Conservation (phyloP, 108 stramenopile genomes). For the Bacterosira constricta region DNA sequence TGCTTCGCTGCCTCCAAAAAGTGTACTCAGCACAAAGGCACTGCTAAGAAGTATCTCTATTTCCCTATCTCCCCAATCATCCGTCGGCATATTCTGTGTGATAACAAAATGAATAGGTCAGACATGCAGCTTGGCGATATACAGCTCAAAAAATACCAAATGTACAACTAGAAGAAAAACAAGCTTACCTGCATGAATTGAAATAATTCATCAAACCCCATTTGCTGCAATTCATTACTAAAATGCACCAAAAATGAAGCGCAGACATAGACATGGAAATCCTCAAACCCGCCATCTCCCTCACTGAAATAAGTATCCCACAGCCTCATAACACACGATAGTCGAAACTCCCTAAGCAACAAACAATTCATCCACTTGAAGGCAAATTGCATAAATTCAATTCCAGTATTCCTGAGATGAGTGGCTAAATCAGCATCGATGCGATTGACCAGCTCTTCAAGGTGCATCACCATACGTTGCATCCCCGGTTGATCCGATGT, state of each 20-base stretch:
- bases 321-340: constrained; percentile 80
- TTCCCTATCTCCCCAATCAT: constrained; percentile 83
- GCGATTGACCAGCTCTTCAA: constrained; percentile 93
- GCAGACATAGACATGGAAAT: constrained; percentile 98
- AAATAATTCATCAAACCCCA: constrained; percentile 95
- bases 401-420: constrained; percentile 77
- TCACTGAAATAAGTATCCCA: constrained; percentile 97
- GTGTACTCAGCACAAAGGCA: constrained; percentile 81
- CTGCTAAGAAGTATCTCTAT: constrained; percentile 88
- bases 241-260: constrained; percentile 96
- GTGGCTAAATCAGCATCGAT: constrained; percentile 88
- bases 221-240: constrained; percentile 76
- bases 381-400: constrained; percentile 95
- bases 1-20: constrained; percentile 87
- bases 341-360: constrained; percentile 90
- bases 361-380: constrained; percentile 99
- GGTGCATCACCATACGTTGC: constrained; percentile 93
- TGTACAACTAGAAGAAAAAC: background rate
- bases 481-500: constrained; percentile 97
- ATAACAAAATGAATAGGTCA: background rate
- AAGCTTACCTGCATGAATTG: constrained; percentile 87
- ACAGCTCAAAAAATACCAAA: background rate
- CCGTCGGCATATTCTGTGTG: constrained; percentile 65
- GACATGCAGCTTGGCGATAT: background rate
- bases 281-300: constrained; percentile 89